Evolutionary conservation across 176 grass and related monocot genomes (phyloP), one percentile per base, ranked within the genome.

Genomic region (Oryza glumipatula): DNA sequence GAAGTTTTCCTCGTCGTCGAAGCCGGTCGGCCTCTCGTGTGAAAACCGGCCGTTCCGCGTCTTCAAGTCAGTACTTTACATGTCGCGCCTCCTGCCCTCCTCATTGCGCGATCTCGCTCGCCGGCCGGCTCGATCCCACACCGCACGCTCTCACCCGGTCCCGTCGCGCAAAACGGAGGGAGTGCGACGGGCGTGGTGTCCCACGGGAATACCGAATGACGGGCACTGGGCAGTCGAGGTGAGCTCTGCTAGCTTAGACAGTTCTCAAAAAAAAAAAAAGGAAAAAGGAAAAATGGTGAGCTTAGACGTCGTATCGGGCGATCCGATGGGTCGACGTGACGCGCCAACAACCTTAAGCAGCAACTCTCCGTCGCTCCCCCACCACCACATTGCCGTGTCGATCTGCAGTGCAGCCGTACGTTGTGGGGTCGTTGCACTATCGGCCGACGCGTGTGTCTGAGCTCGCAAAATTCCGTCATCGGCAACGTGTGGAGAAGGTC

Each of bases 321-420:
- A 58, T 58, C 61, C 35, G 63, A 38, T 52, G 11, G 60, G 23
- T n/a, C 23, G 83, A 78, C 35, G 65, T 77, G n/a, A 71, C 83
- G 66, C 23, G 74, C 65, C 67, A 72, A 47, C 49, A 46, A 85
- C 83, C 49, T 78, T 79, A 86, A 78, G 3, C 41, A 35, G 5
- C 22, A 15, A 22, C 26, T 16, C 21, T 9, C 22, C 16, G 6
- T 44, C 0, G 8, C 52, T 22, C 54, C 70, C 38, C 10, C 35
- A 9, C 56, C 39, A 1, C 72, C 44, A 23, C 14, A 26, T 45
- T 4, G 9, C 7, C 56, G 51, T 82, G 51, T 72, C 36, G 58
- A 63, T 23, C 58, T 23, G 58, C 58, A 22, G 58, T 5, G 9
- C 54, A 58, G 49, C 13, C 16, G 16, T 32, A 32, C 30, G 30